Evolutionary conservation across 306 rosid genomes (phyloP).

Genomic region (Pyrus bretschneideri): DNA sequence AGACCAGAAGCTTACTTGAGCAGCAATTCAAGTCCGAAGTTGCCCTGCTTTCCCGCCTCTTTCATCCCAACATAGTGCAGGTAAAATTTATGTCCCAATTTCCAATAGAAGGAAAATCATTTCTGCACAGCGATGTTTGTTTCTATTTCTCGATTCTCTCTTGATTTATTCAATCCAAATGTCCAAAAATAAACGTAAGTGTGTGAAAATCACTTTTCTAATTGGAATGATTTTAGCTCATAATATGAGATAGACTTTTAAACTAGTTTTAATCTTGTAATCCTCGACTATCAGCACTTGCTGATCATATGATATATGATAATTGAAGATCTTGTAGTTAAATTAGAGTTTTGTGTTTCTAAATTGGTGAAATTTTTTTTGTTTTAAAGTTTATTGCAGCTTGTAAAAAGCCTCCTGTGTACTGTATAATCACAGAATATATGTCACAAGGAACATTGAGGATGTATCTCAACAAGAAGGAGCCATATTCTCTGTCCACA

Average conservation of each 20-base stretch:
- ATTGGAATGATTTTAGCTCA: neutral
- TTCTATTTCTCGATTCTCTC: neutral
- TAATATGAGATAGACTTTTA: neutral
- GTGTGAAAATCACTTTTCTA: neutral
- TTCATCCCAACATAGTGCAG: conserved; percentile 95
- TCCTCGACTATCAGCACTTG: neutral
- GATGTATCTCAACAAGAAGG: conserved; percentile 97
- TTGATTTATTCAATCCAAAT: neutral
- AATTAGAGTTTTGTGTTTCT: neutral
- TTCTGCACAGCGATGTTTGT: neutral
- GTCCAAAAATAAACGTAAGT: neutral
- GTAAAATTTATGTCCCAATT: conserved; percentile 20
- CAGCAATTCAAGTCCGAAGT: conserved; percentile 92
- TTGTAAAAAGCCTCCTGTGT: conserved; percentile 92
- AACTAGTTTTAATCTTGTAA: neutral
- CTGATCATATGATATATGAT: neutral
- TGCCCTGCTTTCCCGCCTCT: conserved; percentile 85
- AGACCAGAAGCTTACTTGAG: conserved; percentile 64
- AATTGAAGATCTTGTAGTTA: neutral
- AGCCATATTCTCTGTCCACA: conserved; percentile 86
- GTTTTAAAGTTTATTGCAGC: conserved; percentile 84
- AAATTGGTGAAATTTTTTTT: neutral
- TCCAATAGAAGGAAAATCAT: neutral
- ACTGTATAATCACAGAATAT: conserved; percentile 93
- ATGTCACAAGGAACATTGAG: conserved; percentile 99